A percentile compares a stretch with the other conserved stretches of the same genome.
Evolutionary conservation across 2,329 filamentous ascomycete species (phyloP).

Genomic region (Aspergillus floridensis): DNA sequence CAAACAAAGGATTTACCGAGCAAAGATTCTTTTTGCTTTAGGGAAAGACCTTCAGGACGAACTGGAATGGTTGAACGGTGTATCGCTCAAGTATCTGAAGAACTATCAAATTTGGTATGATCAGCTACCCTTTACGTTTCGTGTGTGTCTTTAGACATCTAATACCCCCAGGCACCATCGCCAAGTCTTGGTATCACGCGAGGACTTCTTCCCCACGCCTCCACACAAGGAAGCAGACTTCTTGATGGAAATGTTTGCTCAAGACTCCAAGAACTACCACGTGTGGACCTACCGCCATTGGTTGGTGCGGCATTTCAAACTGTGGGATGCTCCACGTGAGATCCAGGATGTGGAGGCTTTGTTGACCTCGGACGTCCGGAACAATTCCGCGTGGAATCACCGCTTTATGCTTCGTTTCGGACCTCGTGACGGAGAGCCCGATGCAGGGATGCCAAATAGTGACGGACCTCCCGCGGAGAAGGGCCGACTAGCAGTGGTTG

Average conservation of each 20-base stretch:
- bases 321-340: constrained; percentile 60
- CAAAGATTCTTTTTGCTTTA: constrained; percentile 70
- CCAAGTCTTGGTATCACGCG: constrained; percentile 53
- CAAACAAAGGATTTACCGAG: constrained; percentile 70
- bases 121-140: neutral
- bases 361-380: constrained; percentile 77
- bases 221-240: constrained; percentile 70
- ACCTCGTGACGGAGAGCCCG: constrained; percentile 49
- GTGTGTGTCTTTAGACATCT: neutral
- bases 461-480: constrained; percentile 22
- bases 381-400: constrained; percentile 98
- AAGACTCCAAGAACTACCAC: constrained; percentile 96
- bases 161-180: constrained; percentile 54
- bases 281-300: constrained; percentile 94
- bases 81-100: constrained; percentile 81
- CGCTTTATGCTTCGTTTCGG: constrained; percentile 89
- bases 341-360: constrained; percentile 68
- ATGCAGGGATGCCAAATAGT: constrained; percentile 37
- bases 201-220: constrained; percentile 51
- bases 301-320: constrained; percentile 63
- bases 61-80: constrained; percentile 78
- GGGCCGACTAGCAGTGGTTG: constrained; percentile 47
- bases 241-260: constrained; percentile 72
- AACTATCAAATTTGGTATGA: constrained; percentile 94
- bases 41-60: constrained; percentile 66